These are phyloP conservation scores for Drechslerella dactyloides DNA, from an alignment of 2,329 filamentous ascomycete genomes.

Conservation along the genomic window DNA sequence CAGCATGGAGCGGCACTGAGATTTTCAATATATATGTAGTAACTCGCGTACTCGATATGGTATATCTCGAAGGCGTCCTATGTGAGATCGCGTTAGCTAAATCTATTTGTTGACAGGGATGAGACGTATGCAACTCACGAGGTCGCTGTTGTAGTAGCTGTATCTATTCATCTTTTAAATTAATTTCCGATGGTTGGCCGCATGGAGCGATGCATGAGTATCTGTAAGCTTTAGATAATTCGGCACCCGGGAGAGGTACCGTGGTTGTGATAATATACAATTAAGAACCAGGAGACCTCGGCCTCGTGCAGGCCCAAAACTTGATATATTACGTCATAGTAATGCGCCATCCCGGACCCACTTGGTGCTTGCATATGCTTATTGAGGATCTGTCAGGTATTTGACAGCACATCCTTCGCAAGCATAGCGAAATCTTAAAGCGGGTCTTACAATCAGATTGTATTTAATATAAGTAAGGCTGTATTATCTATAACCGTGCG, in stretches of 20 bases:
- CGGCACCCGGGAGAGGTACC: too few relatives aligned
- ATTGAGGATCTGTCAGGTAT: too few relatives aligned
- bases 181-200: background rate
- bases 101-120: background rate
- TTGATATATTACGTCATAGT: background rate
- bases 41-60: slow-evolving; percentile 30
- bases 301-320: background rate
- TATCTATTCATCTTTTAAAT: slow-evolving; percentile 36
- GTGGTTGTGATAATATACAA: too few relatives aligned
- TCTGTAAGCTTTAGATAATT: too few relatives aligned
- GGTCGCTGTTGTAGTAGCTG: slow-evolving; percentile 46
- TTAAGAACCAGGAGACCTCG: too few relatives aligned
- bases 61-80: slow-evolving; percentile 49
- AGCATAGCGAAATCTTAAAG: too few relatives aligned
- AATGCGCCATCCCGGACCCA: too few relatives aligned
- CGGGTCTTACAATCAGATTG: too few relatives aligned
- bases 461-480: too few relatives aligned
- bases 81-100: background rate
- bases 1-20: slow-evolving; percentile 1
- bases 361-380: too few relatives aligned
- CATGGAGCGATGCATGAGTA: slow-evolving; percentile 5
- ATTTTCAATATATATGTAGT: background rate
- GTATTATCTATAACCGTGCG: too few relatives aligned
- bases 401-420: too few relatives aligned
- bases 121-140: slow-evolving; percentile 17